Evolutionary conservation across 306 rosid genomes (phyloP), one percentile per base, ranked within the genome.

Genomic region (Vachellia collinsii): DNA sequence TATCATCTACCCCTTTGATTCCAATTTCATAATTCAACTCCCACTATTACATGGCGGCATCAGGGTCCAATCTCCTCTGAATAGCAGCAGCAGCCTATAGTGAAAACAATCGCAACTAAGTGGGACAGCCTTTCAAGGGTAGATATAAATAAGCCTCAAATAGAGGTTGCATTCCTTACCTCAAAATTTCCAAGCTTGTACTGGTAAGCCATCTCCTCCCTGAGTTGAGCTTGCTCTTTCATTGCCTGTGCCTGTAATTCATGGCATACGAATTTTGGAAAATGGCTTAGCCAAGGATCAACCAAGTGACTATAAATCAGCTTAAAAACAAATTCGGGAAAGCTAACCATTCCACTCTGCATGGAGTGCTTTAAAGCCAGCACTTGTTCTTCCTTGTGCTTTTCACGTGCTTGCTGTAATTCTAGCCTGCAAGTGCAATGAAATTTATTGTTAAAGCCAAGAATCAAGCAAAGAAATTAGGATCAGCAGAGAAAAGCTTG

Each of bases 121-220:
- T 47, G 16, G 64, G 14, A 19, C 69, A 83, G 29, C 56, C 47
- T 77, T 11, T 70, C 34, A 13, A 46, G 63, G 70, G 72, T 51
- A 50, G 42, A 72, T 39, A n/a, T n/a, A 66, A 20, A 63, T 38
- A 46, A 34, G 19, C 54, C 37, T 72, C 20, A 59, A 19, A 23
- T 82, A 39, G 69, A 74, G 80, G 69, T 63, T 25, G 76, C 22
- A 43, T 74, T 67, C 59, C 80, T 72, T 42, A 88, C 99, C 99
- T 95, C 98, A 36, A 88, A 89, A 73, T 95, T 95, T 80, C 97
- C 98, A 44, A 95, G 79, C 87, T 95, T 95, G 91, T 90, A 95
- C 79, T 95, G 98, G 85, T 93, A 93, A 70, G 98, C 99, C 99
- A 95, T 95, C 89, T 95, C 99, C 90, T 95, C 99, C 86, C 93